A percentile compares a stretch with the other conserved stretches of the same genome.
Conservation (phyloP, 2,329 filamentous ascomycete species). For the Fusarium clavum region DNA sequence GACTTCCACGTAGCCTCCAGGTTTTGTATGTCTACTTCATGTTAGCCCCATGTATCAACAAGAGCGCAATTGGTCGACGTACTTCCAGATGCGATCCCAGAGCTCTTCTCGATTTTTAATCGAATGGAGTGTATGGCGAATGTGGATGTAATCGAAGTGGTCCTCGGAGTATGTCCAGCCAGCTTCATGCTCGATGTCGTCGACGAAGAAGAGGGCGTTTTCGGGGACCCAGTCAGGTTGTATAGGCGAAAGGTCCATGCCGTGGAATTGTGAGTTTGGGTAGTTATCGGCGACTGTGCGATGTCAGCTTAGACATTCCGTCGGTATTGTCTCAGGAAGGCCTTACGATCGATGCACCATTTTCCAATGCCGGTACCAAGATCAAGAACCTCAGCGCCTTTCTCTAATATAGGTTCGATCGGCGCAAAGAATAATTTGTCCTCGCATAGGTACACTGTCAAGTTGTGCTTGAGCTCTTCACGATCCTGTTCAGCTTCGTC, state of each 20-base stretch:
- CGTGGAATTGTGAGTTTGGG: constrained; percentile 57
- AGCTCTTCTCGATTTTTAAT: constrained; percentile 57
- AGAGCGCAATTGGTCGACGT: constrained; percentile 21
- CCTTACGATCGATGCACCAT: constrained; percentile 58
- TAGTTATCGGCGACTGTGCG: constrained; percentile 60
- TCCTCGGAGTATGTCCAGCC: constrained; percentile 61
- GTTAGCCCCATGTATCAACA: not conserved
- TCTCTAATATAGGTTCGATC: constrained; percentile 52
- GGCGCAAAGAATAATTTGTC: constrained; percentile 59
- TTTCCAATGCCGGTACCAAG: constrained; percentile 65
- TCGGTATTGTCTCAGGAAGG: too few species aligned
- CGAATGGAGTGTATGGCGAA: constrained; percentile 60
- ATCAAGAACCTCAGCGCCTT: constrained; percentile 59
- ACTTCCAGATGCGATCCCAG: constrained; percentile 58
- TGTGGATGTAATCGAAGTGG: constrained; percentile 62
- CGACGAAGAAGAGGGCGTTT: constrained; percentile 64
- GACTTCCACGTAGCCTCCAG: constrained; percentile 63
- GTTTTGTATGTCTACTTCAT: constrained; percentile 60
- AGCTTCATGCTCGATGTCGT: constrained; percentile 63
- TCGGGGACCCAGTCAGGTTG: constrained; percentile 63
- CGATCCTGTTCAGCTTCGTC: constrained; percentile 57
- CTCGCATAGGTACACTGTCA: constrained; percentile 55
- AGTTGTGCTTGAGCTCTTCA: constrained; percentile 56
- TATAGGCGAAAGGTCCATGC: constrained; percentile 64
- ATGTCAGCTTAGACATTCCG: constrained; percentile 22